Base-by-base conservation (phyloP, 192 early-diverging fungal species). In the Linnemannia hyalina region DNA sequence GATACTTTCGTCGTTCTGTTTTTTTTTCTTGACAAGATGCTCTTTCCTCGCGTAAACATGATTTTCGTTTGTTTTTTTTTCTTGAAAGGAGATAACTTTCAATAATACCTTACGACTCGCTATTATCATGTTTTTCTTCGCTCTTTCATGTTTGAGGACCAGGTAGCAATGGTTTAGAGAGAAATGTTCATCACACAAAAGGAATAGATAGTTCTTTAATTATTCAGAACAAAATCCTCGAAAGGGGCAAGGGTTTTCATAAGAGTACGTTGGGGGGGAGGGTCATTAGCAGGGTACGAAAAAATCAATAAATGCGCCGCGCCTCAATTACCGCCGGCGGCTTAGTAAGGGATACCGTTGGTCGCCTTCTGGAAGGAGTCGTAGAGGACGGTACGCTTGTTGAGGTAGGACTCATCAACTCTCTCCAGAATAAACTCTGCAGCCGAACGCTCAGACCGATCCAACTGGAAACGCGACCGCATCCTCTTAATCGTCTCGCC, bases 401-500 rank as follows among this genome's bases (percentile, higher is more conserved):
- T 99, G 83, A 98, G 95, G 75, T 97, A 96, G 23, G 97, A 97
- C 79, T 97, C 95, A 44, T 90, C 87, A 78, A 99, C 98, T 73
- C 96, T 93, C 63, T 92, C 91, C 38, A 95, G 90, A 96, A 99
- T 99, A 89, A 97, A 99, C 76, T 98, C 96, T 1, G 99, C 97
- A 0, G 99, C 99, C n/a, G 93, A 92, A 32, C 96, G 92, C 74
- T 99, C 99, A 32, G 94, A 93, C 80, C 92, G 93, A 49, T 98
- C 97, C 26, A 97, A 85, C 87, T 97, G 96, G 93, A 99, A 99
- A 41, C 98, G 87, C 7, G 92, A 90, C 1, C 96, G 90, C 75
- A 99, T 92, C 54, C 97, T 96, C 46, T 88, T 89, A 73, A 98
- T 91, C 3, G 99, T 99, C 74, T 99, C 97, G 41, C 96, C 96